Base-by-base conservation (phyloP, 129 eudicot genomes). In the Flaveria bidentis region DNA sequence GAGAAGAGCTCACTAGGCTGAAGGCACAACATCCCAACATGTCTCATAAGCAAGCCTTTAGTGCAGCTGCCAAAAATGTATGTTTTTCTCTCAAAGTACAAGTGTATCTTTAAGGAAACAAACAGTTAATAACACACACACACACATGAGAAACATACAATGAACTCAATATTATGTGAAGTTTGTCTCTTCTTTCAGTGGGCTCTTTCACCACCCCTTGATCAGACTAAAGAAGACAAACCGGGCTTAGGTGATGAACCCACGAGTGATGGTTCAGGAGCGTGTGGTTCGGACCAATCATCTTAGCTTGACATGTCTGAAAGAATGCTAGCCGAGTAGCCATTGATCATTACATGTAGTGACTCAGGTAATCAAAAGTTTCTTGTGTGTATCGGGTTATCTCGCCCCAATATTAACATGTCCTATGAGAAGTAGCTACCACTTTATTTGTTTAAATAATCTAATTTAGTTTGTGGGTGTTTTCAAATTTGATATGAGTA, bases 1-100 rank as follows among this genome's bases (percentile, higher is more conserved):
- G 98, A 80, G 92, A 90, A 69, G 98, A 93, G 77, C 91, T 93
- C 77, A 81, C 83, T 74, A 93, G 98, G 88, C 87, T 93, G 60
- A 93, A 93, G 86, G 72, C 78, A 46, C 84, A 71, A 79, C 39
- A 91, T 87, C 98, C 97, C 66, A 77, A 74, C 85, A 88, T 93
- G 90, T 83, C 93, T 74, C 98, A 93, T 85, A 93, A 91, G 91
- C 91, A 91, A 81, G 98, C 98, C 69, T 93, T 93, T 76, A 91
- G 98, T 81, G 80, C 96, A 74, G 98, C 98, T 36, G 93, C 98
- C 77, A 93, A 93, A 88, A 93, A 93, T 85, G 98, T 88, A 77
- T 74, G 90, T 46, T 50, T 61, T 15, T 60, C 10, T 2, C 65
- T 73, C 53, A 42, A 65, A 64, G 10, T 65, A 65, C 68, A 49